Evolutionary conservation across 2,329 filamentous ascomycete species (phyloP).

Genomic region (Thielaviopsis euricoi): DNA sequence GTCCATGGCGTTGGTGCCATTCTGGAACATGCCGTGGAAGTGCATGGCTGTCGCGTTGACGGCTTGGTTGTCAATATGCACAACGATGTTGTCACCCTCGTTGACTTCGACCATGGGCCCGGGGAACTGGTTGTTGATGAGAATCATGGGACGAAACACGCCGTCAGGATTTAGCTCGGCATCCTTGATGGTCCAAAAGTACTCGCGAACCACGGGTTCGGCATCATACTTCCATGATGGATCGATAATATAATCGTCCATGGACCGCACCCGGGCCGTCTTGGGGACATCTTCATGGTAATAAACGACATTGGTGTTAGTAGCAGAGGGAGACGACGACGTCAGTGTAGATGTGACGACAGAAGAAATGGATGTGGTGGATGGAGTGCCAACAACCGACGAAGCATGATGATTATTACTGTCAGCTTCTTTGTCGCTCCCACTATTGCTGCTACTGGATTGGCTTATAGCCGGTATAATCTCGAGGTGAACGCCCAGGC

Average conservation of each 20-base stretch:
- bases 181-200: constrained; percentile 41
- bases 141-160: constrained; percentile 40
- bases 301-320: background rate
- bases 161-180: constrained; percentile 44
- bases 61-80: constrained; percentile 52
- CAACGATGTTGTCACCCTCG: constrained; percentile 53
- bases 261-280: constrained; percentile 17
- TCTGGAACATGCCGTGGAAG: constrained; percentile 65
- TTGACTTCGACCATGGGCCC: constrained; percentile 57
- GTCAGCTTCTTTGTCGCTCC: no score
- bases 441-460: no score
- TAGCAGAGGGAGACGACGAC: background rate
- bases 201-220: constrained; percentile 34
- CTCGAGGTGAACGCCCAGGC: no score
- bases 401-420: no score
- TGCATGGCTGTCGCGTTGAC: constrained; percentile 52
- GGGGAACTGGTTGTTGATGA: constrained; percentile 61
- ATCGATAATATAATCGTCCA: constrained; percentile 39
- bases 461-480: no score
- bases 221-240: constrained; percentile 37
- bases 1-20: constrained; percentile 58
- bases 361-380: background rate
- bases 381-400: no score
- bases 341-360: background rate
- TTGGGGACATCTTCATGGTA: constrained; percentile 14